Evolutionary conservation across 345 rosid species (phyloP).

Genomic region (Xanthoceras sorbifolium): DNA sequence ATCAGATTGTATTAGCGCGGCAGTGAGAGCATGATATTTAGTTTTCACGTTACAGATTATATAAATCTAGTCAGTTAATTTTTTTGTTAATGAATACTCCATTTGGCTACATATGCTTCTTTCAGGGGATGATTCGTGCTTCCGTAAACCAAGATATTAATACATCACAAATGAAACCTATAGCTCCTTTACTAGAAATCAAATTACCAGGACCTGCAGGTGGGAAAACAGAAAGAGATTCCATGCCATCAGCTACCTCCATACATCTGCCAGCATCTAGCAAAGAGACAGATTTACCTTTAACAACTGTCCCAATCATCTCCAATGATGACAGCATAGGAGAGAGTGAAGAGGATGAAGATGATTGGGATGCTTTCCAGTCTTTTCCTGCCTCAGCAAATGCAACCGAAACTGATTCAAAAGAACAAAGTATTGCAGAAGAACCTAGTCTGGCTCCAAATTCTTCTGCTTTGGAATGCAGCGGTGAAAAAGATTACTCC

Average conservation of each 20-base stretch:
- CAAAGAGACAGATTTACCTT: constrained; percentile 26
- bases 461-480: constrained; percentile 32
- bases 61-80: neutral
- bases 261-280: constrained; percentile 20
- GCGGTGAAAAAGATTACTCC: neutral
- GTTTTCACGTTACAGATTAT: neutral
- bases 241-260: constrained; percentile 29
- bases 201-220: constrained; percentile 62
- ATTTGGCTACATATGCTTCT: constrained; percentile 9
- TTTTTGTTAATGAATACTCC: constrained; percentile 5
- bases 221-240: constrained; percentile 41
- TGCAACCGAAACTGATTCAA: constrained; percentile 35
- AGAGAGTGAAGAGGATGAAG: constrained; percentile 68
- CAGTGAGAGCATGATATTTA: neutral
- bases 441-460: constrained; percentile 33
- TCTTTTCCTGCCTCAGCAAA: constrained; percentile 68
- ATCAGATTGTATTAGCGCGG: neutral
- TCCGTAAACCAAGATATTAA: constrained; percentile 64
- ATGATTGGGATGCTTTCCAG: constrained; percentile 96
- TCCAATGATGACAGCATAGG: constrained; percentile 29
- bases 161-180: constrained; percentile 44
- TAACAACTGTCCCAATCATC: constrained; percentile 22
- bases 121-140: constrained; percentile 80
- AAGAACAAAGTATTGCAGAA: constrained; percentile 34
- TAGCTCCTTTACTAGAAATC: constrained; percentile 56